Base-by-base conservation (phyloP, 352 stramenopile genomes). In the Poterioochromonas sp. region DNA sequence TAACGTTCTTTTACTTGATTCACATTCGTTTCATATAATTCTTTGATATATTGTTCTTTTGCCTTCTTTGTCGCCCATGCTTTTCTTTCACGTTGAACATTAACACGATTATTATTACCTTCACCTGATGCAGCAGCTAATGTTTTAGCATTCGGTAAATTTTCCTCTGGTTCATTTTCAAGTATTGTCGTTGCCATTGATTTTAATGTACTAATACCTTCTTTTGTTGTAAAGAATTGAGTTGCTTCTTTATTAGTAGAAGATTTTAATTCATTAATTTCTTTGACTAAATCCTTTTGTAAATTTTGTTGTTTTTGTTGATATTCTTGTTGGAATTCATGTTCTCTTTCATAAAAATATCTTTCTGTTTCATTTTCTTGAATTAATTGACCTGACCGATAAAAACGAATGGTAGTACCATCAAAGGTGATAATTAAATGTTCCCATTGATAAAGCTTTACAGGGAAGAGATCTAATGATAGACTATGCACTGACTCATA, bases 391-490 rank as follows among this genome's bases (percentile, higher is more conserved):
- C 69, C 85, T 79, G 95, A 83, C 18, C 95, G 88, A 76, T 89
- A 95, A 18, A 95, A 82, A 18, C 87, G 82, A 47, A 93, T 51
- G 41, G 90, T 87, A 29, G 88, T 93, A 1, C 91, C 91, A 69
- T 96, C 90, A 76, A 90, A 95, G 39, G 88, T 94, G 0, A 87
- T 89, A 0, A 91, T 87, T 18, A 96, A 76, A 80, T 96, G 86
- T 35, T 86, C 90, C 91, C 91, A 96, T 58, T 90, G 85, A 32
- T 87, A 79, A 1, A 88, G 54, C 8, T 87, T 84, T 1, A 93
- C 84, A 41, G 82, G 79, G 1, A 84, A 80, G 1, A 85, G 87
- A 76, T 83, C 85, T 3, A 60, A 86, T 85, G 0, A 88, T 73
- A 37, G 93, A 88, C 93, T 88, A 53, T 93, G 89, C 41, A 86